A percentile compares a stretch with the other conserved stretches of the same genome.
Evolutionary conservation across 2,329 filamentous ascomycete species (phyloP).

Genomic region (Penicillium digitatum): DNA sequence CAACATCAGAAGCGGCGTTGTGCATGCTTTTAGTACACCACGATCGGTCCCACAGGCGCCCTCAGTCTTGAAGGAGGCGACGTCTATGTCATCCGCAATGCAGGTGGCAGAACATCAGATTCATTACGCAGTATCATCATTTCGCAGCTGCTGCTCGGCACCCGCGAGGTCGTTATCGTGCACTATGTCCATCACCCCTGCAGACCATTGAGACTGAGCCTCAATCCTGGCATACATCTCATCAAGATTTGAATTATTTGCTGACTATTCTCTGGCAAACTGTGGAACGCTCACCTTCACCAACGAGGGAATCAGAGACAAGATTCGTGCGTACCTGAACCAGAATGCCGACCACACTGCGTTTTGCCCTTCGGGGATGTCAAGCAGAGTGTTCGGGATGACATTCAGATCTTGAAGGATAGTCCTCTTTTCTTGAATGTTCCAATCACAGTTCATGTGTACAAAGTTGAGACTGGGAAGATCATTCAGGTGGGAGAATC

Average conservation of each 20-base stretch:
- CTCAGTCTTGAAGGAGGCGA: slow-evolving; percentile 70
- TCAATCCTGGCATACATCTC: background rate
- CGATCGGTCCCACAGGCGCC: slow-evolving; percentile 36
- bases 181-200: slow-evolving; percentile 26
- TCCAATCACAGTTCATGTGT: slow-evolving; percentile 68
- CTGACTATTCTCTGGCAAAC: slow-evolving; percentile 47
- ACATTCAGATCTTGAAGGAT: slow-evolving; percentile 60
- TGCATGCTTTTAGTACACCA: slow-evolving; percentile 8
- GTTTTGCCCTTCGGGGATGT: slow-evolving; percentile 65
- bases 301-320: slow-evolving; percentile 60
- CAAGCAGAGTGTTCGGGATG: slow-evolving; percentile 57
- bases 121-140: slow-evolving; percentile 72
- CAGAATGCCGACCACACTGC: slow-evolving; percentile 49
- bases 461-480: slow-evolving; percentile 71
- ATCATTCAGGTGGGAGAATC: slow-evolving; percentile 44
- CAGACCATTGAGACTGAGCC: background rate
- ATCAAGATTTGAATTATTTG: background rate
- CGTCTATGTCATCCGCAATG: slow-evolving; percentile 75
- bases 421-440: slow-evolving; percentile 60
- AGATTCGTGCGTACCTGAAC: slow-evolving; percentile 53
- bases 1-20: slow-evolving; percentile 14
- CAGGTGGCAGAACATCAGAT: slow-evolving; percentile 63
- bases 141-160: slow-evolving; percentile 73
- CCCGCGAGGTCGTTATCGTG: slow-evolving; percentile 67
- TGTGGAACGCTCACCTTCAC: slow-evolving; percentile 68